Percentiles rank a stretch among this genome's conserved stretches.
Evolutionary conservation across 1,284 basidiomycete genomes (phyloP).

Genomic region (Termitomyces sp.): DNA sequence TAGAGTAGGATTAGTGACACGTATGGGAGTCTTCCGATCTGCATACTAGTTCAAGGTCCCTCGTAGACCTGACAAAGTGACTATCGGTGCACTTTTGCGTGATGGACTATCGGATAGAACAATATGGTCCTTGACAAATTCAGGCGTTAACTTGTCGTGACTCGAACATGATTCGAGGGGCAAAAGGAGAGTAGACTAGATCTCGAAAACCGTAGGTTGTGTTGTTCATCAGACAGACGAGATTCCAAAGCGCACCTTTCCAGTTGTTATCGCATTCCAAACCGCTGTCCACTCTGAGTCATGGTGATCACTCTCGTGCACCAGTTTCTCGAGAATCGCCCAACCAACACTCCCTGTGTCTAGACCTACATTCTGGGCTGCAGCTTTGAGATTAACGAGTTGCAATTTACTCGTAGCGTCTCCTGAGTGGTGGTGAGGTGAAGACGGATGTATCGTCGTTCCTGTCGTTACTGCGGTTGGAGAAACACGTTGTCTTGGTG

Average conservation of each 20-base stretch:
- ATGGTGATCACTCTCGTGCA: constrained; percentile 51
- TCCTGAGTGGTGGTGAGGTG: constrained; percentile 40
- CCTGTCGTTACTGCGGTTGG: constrained; percentile 48
- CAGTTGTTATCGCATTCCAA: constrained; percentile 60
- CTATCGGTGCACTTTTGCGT: constrained; percentile 44
- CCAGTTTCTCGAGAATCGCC: constrained; percentile 78
- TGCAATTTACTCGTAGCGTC: constrained; percentile 68
- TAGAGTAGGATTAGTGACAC: constrained; percentile 22
- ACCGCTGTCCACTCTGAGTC: constrained; percentile 71
- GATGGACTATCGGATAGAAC: constrained; percentile 52
- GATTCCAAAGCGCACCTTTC: constrained; percentile 51
- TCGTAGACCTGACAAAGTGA: constrained; percentile 79
- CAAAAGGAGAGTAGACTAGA: constrained; percentile 72
- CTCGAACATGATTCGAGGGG: constrained; percentile 53
- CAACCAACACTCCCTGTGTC: constrained; percentile 72
- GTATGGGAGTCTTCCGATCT: neutral
- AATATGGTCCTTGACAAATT: constrained; percentile 77
- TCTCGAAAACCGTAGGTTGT: constrained; percentile 6
- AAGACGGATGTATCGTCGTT: constrained; percentile 37
- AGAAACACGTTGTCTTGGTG: constrained; percentile 41
- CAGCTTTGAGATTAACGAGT: constrained; percentile 76
- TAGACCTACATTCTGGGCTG: constrained; percentile 71
- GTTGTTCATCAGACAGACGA: neutral
- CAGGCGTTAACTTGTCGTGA: constrained; percentile 58
- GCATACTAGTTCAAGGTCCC: constrained; percentile 60